Evolutionary conservation across 495 filamentous ascomycete genomes (phyloP).

Genomic region (Talaromyces borbonicus): DNA sequence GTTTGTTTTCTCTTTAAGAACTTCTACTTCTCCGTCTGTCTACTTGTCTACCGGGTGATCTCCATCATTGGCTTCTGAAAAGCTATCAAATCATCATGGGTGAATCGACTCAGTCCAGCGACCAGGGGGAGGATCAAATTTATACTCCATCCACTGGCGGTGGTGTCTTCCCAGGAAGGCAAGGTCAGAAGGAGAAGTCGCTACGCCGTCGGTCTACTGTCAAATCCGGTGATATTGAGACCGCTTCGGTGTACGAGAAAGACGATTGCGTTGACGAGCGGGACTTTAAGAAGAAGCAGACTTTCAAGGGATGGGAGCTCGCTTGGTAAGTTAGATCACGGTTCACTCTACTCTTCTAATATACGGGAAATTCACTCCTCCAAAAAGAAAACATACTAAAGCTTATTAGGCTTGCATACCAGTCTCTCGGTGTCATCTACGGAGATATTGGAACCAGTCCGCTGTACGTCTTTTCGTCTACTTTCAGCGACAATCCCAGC

Average conservation of each 20-base stretch:
- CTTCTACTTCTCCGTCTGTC: neutral
- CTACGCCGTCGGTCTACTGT: conserved; percentile 1
- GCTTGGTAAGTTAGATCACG: neutral
- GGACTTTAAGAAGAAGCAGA: conserved; percentile 14
- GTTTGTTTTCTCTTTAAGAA: neutral
- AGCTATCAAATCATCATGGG: no score
- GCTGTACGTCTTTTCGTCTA: conserved; percentile 64
- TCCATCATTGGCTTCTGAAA: neutral
- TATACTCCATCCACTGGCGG: conserved; percentile 5
- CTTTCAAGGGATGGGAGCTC: conserved; percentile 2
- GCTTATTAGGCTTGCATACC: conserved; percentile 46
- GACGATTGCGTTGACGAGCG: conserved; percentile 21
- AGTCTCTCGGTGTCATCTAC: conserved; percentile 64
- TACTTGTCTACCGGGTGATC: neutral
- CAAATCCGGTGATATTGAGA: conserved; percentile 5
- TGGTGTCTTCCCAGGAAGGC: conserved; percentile 3
- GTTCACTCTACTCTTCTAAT: neutral
- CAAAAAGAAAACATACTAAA: neutral
- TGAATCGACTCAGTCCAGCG: neutral
- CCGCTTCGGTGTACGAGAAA: conserved; percentile 20
- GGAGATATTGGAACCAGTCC: conserved; percentile 71
- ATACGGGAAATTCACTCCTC: neutral
- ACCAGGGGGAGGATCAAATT: neutral
- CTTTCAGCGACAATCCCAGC: conserved; percentile 47
- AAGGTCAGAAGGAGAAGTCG: neutral